phyloP scores from a whole-genome alignment of 2,329 filamentous ascomycete genomes.

The Colletotrichum sp. region DNA sequence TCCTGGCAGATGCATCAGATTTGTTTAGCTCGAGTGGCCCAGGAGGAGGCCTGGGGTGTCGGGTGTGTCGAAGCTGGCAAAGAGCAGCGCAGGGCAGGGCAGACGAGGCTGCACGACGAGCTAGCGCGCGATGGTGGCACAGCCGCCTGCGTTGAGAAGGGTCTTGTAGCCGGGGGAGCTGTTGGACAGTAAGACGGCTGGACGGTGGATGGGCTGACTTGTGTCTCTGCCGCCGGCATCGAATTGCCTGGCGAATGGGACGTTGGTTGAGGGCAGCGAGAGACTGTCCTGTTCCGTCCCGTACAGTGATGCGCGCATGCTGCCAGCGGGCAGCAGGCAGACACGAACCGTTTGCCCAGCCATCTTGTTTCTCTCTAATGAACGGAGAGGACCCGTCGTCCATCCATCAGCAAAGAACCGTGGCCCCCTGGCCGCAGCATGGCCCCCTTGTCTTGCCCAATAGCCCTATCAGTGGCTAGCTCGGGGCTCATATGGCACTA shows the following conservation, averaged over 20 bases:
- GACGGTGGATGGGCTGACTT: neutral
- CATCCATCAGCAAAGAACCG: neutral
- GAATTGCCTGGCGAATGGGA: neutral
- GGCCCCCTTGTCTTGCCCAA: slow-evolving; percentile 16
- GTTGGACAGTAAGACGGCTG: neutral
- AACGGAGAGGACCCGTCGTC: neutral
- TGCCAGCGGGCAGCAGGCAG: neutral
- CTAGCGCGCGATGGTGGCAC: slow-evolving; percentile 6
- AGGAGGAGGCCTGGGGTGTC: neutral
- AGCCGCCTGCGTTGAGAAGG: neutral
- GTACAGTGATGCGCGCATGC: neutral
- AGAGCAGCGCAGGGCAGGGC: neutral
- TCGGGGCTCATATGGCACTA: neutral
- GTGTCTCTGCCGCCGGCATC: neutral
- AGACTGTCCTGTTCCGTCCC: neutral
- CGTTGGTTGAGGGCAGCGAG: neutral
- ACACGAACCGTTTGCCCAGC: neutral
- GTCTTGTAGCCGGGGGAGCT: neutral
- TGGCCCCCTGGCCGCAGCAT: slow-evolving; percentile 4
- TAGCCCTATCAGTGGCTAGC: slow-evolving; percentile 8
- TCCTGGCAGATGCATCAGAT: neutral
- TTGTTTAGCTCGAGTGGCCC: neutral
- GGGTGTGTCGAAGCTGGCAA: neutral
- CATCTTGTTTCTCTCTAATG: neutral
- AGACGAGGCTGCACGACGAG: slow-evolving; percentile 8